phyloP scores from a whole-genome alignment of 495 filamentous ascomycete genomes.

The Articulospora tetracladia region DNA sequence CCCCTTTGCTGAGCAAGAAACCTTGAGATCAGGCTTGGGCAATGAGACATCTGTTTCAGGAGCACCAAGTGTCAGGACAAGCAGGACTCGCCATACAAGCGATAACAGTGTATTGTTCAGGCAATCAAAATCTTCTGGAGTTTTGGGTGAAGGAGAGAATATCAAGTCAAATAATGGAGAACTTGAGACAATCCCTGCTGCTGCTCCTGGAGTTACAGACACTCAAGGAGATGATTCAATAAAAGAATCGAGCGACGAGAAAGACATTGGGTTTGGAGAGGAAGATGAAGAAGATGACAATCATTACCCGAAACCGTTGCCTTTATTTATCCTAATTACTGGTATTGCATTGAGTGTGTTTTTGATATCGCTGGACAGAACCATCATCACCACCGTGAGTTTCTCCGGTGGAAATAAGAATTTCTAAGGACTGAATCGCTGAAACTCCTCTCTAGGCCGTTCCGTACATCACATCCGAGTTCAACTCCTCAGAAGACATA shows the following conservation, averaged over 20 bases:
- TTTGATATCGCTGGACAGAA: slow-evolving; percentile 38
- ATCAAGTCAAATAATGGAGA: neutral
- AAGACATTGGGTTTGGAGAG: slow-evolving; percentile 10
- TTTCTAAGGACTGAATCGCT: neutral
- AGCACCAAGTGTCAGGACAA: neutral
- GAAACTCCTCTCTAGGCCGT: slow-evolving; percentile 34
- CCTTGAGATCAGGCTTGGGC: neutral
- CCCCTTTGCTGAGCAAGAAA: neutral
- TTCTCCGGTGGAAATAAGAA: neutral
- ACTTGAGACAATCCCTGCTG: neutral
- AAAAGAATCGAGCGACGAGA: neutral
- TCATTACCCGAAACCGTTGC: slow-evolving; percentile 27
- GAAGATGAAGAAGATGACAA: slow-evolving; percentile 18
- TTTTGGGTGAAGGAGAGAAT: no score
- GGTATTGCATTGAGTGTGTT: slow-evolving; percentile 37
- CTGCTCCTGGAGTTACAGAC: neutral
- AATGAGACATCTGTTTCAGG: neutral
- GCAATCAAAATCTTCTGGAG: neutral
- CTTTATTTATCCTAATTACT: slow-evolving; percentile 27
- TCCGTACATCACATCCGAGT: slow-evolving; percentile 43
- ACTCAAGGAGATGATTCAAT: neutral
- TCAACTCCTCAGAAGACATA: slow-evolving; percentile 41
- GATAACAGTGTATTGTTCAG: neutral
- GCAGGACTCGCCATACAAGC: neutral
- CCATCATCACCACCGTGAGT: slow-evolving; percentile 40